These are phyloP conservation scores for Lepidium sativum DNA, from an alignment of 345 rosid species.

Conservation along the genomic window DNA sequence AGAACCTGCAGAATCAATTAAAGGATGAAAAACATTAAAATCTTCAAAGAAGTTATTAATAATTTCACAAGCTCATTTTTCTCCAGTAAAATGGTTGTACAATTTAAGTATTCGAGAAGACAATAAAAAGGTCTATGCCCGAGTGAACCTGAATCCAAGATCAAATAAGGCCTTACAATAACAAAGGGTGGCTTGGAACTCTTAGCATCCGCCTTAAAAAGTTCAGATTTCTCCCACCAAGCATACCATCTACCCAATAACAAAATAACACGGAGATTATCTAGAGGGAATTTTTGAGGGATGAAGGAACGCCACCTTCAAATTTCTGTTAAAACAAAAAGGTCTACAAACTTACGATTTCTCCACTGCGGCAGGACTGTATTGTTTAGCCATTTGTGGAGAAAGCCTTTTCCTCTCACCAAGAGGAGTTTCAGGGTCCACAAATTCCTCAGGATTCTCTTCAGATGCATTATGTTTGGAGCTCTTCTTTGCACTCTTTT, in stretches of 20 bases:
- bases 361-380: slow-evolving; percentile 71
- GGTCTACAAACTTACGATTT: slow-evolving; percentile 50
- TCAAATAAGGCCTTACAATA: slow-evolving; percentile 45
- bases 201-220: slow-evolving; percentile 60
- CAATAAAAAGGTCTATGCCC: background rate
- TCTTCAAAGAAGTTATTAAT: background rate
- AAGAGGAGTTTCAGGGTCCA: slow-evolving; percentile 62
- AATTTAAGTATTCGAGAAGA: background rate
- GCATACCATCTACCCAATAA: slow-evolving; percentile 65
- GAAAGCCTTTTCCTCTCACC: slow-evolving; percentile 84
- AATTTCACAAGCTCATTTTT: background rate
- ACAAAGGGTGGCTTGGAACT: slow-evolving; percentile 71
- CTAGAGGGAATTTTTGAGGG: background rate
- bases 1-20: slow-evolving; percentile 52
- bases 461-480: slow-evolving; percentile 46
- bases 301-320: background rate
- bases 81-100: background rate
- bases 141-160: background rate
- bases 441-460: slow-evolving; percentile 61
- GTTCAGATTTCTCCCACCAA: slow-evolving; percentile 84
- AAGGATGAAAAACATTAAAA: background rate
- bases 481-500: slow-evolving; percentile 55
- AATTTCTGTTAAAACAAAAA: background rate
- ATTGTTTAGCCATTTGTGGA: slow-evolving; percentile 78
- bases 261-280: background rate